Conservation (phyloP, 257 asterid species). For the Capsicum rhomboideum region DNA sequence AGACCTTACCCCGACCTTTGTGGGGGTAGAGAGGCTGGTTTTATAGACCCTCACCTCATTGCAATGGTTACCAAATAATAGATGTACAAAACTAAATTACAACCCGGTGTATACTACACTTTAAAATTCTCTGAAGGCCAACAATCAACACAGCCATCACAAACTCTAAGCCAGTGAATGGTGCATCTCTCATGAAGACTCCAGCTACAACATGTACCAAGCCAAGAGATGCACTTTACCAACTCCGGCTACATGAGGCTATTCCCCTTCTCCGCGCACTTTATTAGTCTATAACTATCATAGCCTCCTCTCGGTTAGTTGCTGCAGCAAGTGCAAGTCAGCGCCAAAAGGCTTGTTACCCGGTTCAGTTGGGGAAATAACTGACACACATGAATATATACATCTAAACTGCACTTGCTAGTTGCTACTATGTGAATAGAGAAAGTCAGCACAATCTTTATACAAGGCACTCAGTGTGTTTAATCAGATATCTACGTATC, state of each 20-base stretch:
- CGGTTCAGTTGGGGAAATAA: no score
- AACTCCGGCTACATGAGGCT: no score
- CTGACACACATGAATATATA: no score
- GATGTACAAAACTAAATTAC: neutral
- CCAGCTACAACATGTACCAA: neutral
- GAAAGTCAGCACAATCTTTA: neutral
- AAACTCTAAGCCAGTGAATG: no score
- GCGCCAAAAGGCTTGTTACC: no score
- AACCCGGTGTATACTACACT: neutral
- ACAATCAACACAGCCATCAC: no score
- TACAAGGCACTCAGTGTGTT: neutral
- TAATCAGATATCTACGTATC: neutral
- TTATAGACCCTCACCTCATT: neutral
- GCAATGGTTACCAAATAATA: neutral
- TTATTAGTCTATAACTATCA: neutral
- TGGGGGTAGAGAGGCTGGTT: neutral
- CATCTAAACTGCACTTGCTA: no score
- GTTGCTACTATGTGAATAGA: no score
- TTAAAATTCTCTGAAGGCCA: no score
- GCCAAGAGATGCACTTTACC: no score
- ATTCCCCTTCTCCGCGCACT: neutral
- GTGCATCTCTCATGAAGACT: neutral
- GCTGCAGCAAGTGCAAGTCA: neutral
- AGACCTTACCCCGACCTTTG: neutral
- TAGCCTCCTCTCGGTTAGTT: neutral